Conservation (phyloP, 2,329 filamentous ascomycete genomes). For the Whalleya microplaca region DNA sequence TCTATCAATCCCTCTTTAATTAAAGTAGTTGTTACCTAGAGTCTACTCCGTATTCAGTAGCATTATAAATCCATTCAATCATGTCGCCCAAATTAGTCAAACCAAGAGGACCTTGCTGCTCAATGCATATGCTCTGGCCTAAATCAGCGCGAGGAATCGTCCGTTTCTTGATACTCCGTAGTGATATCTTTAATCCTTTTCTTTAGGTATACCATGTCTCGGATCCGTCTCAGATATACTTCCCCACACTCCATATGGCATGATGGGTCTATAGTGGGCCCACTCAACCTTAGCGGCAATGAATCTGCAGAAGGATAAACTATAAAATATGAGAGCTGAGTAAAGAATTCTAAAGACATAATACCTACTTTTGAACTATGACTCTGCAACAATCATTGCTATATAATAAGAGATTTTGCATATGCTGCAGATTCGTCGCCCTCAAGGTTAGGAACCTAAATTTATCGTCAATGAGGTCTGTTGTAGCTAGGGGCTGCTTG, state of each 20-base stretch:
- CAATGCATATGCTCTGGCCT: too few species aligned
- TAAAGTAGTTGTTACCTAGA: too few species aligned
- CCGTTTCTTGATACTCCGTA: too few species aligned
- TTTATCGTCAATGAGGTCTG: background rate
- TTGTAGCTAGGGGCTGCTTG: conserved; percentile 2
- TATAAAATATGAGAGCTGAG: background rate
- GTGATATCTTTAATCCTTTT: too few species aligned
- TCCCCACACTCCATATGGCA: conserved; percentile 19
- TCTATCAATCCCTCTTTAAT: too few species aligned
- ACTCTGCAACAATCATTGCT: too few species aligned
- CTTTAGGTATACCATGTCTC: conserved; percentile 9
- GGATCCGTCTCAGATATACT: conserved; percentile 19
- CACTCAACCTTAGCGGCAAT: conserved; percentile 1
- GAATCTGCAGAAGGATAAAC: background rate
- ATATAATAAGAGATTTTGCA: background rate
- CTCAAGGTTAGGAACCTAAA: background rate
- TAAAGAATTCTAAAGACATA: background rate
- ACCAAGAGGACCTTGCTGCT: too few species aligned
- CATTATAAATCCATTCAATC: too few species aligned
- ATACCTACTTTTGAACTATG: too few species aligned
- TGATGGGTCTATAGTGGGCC: conserved; percentile 7
- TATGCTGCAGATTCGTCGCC: background rate
- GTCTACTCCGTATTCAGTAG: too few species aligned
- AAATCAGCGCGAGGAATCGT: too few species aligned
- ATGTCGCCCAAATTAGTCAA: too few species aligned